Percentiles rank a stretch among this genome's conserved stretches.
Evolutionary conservation across 345 rosid species (phyloP).

Genomic region (Euphorbia pulcherrima): DNA sequence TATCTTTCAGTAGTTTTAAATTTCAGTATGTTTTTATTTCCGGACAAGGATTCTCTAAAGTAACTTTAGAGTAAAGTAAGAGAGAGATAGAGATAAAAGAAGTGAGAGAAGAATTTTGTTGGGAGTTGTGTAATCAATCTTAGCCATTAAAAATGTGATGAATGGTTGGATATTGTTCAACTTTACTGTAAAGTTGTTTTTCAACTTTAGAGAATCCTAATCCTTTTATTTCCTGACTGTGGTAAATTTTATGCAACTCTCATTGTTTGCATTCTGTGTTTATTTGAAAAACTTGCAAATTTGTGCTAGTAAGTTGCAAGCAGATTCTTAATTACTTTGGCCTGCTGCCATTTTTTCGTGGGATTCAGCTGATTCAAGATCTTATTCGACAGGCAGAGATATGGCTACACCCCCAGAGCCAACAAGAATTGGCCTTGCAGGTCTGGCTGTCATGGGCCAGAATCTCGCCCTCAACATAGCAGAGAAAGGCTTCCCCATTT

Average conservation of each 20-base stretch:
- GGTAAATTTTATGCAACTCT: background rate
- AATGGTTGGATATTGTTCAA: no score
- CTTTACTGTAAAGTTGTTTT: no score
- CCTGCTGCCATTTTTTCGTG: background rate
- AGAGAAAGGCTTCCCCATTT: slow-evolving; percentile 91
- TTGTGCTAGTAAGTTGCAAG: background rate
- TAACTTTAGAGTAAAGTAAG: no score
- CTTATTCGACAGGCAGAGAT: slow-evolving; percentile 27
- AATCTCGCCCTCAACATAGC: slow-evolving; percentile 92
- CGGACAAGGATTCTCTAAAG: no score
- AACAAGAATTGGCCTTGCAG: slow-evolving; percentile 90
- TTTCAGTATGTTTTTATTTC: background rate
- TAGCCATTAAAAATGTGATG: no score
- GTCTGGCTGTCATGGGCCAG: slow-evolving; percentile 98
- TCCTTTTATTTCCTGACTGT: background rate
- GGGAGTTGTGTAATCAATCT: no score
- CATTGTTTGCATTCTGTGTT: background rate
- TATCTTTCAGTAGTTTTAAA: background rate
- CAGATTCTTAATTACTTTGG: slow-evolving; percentile 1
- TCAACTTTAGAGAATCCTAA: no score
- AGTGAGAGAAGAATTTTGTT: no score
- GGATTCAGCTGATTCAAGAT: slow-evolving; percentile 17
- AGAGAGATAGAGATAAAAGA: no score
- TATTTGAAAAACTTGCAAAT: background rate
- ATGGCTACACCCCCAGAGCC: slow-evolving; percentile 56